Evolutionary conservation across 768 basidiomycete species (phyloP).

Genomic region (Tylopilus vinaceipallidus): DNA sequence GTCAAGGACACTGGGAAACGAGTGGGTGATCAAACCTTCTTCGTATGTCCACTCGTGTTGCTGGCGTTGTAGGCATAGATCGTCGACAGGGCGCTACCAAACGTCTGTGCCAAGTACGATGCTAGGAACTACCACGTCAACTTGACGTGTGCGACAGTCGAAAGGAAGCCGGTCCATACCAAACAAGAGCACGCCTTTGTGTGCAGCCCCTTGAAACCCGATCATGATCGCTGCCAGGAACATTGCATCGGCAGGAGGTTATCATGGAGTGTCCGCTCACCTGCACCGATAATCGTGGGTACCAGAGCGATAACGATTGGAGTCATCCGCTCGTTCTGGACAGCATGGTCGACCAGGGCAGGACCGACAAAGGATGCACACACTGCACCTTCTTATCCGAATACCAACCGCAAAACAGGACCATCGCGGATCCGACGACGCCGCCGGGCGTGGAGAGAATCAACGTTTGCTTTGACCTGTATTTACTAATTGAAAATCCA

Average conservation of each 20-base stretch:
- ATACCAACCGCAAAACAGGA: slow-evolving; percentile 59
- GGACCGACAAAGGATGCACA: neutral
- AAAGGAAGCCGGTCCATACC: slow-evolving; percentile 34
- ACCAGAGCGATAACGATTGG: slow-evolving; percentile 58
- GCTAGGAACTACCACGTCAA: slow-evolving; percentile 32
- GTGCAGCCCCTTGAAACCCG: slow-evolving; percentile 45
- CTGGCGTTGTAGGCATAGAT: slow-evolving; percentile 65
- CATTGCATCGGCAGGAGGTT: neutral
- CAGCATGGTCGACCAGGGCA: neutral
- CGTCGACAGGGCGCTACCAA: slow-evolving; percentile 56
- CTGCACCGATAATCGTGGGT: slow-evolving; percentile 57
- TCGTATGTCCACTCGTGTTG: slow-evolving; percentile 64
- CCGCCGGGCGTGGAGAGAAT: slow-evolving; percentile 60
- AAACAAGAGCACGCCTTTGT: slow-evolving; percentile 55
- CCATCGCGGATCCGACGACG: slow-evolving; percentile 45
- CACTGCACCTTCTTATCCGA: slow-evolving; percentile 55
- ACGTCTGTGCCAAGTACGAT: slow-evolving; percentile 51
- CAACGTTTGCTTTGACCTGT: slow-evolving; percentile 56
- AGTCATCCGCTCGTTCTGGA: slow-evolving; percentile 55
- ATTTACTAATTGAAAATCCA: neutral
- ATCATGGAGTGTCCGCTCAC: slow-evolving; percentile 25
- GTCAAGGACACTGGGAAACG: neutral
- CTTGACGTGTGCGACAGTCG: neutral
- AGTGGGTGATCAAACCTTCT: slow-evolving; percentile 43
- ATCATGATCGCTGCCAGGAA: slow-evolving; percentile 44